Evolutionary conservation across 495 filamentous ascomycete species (phyloP).

Genomic region (Aspergillus nanangensis): DNA sequence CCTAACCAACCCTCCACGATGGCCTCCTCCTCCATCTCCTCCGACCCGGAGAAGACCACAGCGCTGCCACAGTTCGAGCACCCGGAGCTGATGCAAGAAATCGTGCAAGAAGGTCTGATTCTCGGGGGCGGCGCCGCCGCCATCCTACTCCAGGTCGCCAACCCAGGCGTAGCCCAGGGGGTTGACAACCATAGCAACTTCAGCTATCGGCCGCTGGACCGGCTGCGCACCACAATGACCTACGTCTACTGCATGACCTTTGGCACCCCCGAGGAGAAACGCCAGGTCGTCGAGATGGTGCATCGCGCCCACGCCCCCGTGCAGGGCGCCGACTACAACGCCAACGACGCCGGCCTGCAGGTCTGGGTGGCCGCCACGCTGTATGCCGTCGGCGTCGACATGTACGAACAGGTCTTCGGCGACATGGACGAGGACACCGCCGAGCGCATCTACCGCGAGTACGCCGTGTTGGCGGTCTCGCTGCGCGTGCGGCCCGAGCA

Average conservation of each 20-base stretch:
- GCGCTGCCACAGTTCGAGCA: constrained; percentile 11
- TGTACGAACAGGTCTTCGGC: constrained; percentile 34
- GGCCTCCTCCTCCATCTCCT: not conserved
- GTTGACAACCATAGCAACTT: constrained; percentile 37
- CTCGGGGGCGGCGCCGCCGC: constrained; percentile 33
- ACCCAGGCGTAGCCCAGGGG: constrained; percentile 31
- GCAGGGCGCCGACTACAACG: constrained; percentile 26
- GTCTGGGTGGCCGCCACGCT: constrained; percentile 41
- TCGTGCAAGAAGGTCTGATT: constrained; percentile 34
- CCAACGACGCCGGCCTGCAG: constrained; percentile 32
- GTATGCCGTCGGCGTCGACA: constrained; percentile 28
- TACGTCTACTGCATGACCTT: constrained; percentile 41
- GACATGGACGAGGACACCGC: constrained; percentile 11
- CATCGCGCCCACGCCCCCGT: constrained; percentile 29
- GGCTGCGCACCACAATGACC: constrained; percentile 40
- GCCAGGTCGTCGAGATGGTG: constrained; percentile 29
- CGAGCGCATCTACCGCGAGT: constrained; percentile 33
- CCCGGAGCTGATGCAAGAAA: constrained; percentile 24
- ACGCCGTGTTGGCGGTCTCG: constrained; percentile 30
- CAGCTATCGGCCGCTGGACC: constrained; percentile 31
- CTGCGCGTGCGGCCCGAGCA: constrained; percentile 28
- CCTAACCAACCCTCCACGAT: not conserved
- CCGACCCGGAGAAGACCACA: constrained; percentile 2
- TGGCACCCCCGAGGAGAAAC: constrained; percentile 30
- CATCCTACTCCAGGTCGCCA: constrained; percentile 37